These are phyloP conservation scores for Cladosporium sp. DNA, from an alignment of 2,329 filamentous ascomycete genomes.

Conservation along the genomic window DNA sequence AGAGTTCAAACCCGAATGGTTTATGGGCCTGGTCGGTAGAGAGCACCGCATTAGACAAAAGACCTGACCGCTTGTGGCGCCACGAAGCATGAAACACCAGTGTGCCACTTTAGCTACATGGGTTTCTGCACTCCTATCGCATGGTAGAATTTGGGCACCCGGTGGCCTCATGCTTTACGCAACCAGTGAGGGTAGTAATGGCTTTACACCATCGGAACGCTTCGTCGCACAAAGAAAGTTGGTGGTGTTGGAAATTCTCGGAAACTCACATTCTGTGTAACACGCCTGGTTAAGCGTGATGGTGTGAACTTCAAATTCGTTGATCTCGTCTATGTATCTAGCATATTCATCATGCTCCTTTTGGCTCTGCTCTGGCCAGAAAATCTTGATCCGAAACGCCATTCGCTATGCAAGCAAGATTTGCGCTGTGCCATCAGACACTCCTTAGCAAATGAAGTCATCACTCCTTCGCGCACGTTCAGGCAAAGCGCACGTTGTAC, in stretches of 20 bases:
- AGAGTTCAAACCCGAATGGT: neutral
- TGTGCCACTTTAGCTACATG: neutral
- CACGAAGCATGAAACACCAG: neutral
- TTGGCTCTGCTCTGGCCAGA: neutral
- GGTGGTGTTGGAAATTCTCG: neutral
- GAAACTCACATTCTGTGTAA: neutral
- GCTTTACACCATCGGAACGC: neutral
- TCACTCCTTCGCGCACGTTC: neutral
- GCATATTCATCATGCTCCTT: neutral
- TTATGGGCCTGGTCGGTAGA: neutral
- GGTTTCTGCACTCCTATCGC: neutral
- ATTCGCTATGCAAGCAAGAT: conserved; percentile 15
- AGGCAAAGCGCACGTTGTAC: conserved; percentile 54
- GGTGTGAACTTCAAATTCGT: neutral
- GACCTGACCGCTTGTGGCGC: neutral
- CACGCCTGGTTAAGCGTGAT: neutral
- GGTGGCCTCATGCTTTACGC: neutral
- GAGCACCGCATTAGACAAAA: neutral
- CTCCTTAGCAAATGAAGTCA: neutral
- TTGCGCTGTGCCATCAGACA: neutral
- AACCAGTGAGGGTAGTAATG: neutral
- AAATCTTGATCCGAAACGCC: conserved; percentile 11
- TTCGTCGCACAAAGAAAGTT: neutral
- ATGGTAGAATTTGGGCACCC: neutral
- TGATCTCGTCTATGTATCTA: conserved; percentile 1